These are phyloP conservation scores for Wickerhamomyces subpelliculosus DNA, from an alignment of 805 yeast genomes.

Conservation along the genomic window DNA sequence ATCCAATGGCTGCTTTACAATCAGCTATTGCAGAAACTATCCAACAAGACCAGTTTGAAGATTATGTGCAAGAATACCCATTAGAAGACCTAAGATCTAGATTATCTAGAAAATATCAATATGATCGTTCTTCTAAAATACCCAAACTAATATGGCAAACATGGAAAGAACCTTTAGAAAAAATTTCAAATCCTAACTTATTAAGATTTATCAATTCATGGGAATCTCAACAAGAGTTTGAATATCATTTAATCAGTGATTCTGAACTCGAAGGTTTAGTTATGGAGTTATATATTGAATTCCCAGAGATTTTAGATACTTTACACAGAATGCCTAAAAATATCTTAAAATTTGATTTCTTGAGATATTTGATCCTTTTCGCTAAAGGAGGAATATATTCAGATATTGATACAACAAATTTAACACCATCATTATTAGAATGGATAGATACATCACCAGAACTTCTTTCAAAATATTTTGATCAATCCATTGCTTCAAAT, in stretches of 20 bases:
- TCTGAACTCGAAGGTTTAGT: conserved; percentile 32
- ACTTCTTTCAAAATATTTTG: background rate
- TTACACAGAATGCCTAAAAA: conserved; percentile 34
- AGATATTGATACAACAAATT: conserved; percentile 49
- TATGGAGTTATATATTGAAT: conserved; percentile 27
- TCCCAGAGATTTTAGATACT: conserved; percentile 45
- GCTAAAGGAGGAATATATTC: conserved; percentile 52
- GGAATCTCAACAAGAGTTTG: conserved; percentile 10
- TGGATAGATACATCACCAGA: conserved; percentile 37
- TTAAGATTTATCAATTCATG: conserved; percentile 12
- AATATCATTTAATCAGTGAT: conserved; percentile 27
- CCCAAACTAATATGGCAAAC: conserved; percentile 44
- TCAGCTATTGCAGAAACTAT: too few species aligned
- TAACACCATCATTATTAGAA: conserved; percentile 48
- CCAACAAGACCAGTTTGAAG: background rate
- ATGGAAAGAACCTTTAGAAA: conserved; percentile 29
- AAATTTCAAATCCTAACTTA: conserved; percentile 24
- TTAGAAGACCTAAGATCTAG: conserved; percentile 13
- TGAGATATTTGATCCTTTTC: conserved; percentile 42
- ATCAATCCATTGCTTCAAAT: too few species aligned
- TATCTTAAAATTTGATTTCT: conserved; percentile 35
- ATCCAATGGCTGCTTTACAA: too few species aligned
- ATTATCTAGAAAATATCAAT: conserved; percentile 9
- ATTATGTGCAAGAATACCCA: conserved; percentile 9
- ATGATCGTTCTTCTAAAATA: conserved; percentile 17